A percentile compares a stretch with the other conserved stretches of the same genome.
Evolutionary conservation across 2,329 filamentous ascomycete genomes (phyloP).

Genomic region (Calonectria montana): DNA sequence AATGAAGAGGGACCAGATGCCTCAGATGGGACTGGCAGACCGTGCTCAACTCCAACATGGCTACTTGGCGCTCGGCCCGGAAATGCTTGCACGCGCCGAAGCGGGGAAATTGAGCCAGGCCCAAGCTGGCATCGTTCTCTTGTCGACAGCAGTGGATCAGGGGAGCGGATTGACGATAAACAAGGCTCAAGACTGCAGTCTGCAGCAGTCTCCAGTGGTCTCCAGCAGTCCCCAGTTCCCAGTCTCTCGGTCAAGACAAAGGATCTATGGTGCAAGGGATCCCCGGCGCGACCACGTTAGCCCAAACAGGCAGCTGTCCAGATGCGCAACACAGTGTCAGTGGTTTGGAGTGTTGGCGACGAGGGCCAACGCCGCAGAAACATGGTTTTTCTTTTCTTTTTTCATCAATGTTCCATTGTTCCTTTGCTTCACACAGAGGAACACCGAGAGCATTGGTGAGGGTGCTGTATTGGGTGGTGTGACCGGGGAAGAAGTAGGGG

Average conservation of each 20-base stretch:
- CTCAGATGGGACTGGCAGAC: constrained; percentile 41
- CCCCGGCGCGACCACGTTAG: constrained; percentile 24
- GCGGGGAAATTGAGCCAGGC: constrained; percentile 39
- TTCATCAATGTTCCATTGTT: background rate
- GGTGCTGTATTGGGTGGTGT: constrained; percentile 31
- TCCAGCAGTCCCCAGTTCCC: constrained; percentile 10
- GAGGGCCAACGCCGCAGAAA: constrained; percentile 22
- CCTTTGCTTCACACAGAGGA: background rate
- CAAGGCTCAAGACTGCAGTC: background rate
- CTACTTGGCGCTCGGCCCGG: constrained; percentile 36
- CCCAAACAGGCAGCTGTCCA: constrained; percentile 41
- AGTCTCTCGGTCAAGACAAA: constrained; percentile 22
- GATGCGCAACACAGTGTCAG: constrained; percentile 37
- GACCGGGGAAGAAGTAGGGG: background rate
- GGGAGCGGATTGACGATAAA: constrained; percentile 12
- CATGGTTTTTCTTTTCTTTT: constrained; percentile 2
- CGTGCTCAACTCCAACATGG: constrained; percentile 25
- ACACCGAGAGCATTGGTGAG: constrained; percentile 21
- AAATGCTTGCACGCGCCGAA: constrained; percentile 29
- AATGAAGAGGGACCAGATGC: constrained; percentile 41
- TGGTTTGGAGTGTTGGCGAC: constrained; percentile 9
- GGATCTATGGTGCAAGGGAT: constrained; percentile 31
- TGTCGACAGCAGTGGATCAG: constrained; percentile 24
- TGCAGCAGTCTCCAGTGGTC: background rate
- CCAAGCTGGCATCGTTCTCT: constrained; percentile 29